Percentiles rank a stretch among this genome's conserved stretches.
phyloP scores from a whole-genome alignment of 2,329 filamentous ascomycete species.

The Nothophaeocryptopus gaeumannii region DNA sequence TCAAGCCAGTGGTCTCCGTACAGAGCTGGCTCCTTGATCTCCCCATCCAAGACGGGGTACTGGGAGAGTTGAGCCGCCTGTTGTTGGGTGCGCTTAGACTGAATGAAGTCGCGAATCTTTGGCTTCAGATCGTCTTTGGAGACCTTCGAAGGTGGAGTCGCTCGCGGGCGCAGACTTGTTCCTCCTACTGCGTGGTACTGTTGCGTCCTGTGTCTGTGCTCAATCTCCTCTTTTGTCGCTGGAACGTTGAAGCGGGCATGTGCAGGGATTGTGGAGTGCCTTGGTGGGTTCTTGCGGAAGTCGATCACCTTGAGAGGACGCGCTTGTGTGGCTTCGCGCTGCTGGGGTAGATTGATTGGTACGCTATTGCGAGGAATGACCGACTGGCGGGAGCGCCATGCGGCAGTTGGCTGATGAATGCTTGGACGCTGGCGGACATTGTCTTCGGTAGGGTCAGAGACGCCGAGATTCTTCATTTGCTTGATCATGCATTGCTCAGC shows the following conservation, averaged over 20 bases:
- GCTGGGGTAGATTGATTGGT: too few relatives aligned
- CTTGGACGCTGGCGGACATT: constrained; percentile 9
- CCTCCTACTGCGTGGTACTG: too few relatives aligned
- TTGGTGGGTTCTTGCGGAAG: too few relatives aligned
- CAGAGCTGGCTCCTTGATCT: constrained; percentile 55
- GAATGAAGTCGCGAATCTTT: constrained; percentile 17
- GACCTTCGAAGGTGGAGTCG: not conserved
- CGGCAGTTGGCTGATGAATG: constrained; percentile 24
- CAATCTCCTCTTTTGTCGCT: too few relatives aligned
- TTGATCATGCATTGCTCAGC: constrained; percentile 4
- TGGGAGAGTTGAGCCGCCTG: constrained; percentile 22
- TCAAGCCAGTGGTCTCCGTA: constrained; percentile 63
- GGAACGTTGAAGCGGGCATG: too few relatives aligned
- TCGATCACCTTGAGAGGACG: too few relatives aligned
- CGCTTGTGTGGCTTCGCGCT: too few relatives aligned
- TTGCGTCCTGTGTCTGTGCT: too few relatives aligned
- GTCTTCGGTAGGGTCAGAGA: not conserved
- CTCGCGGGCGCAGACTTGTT: not conserved
- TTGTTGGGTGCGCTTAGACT: constrained; percentile 15
- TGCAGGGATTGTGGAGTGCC: too few relatives aligned
- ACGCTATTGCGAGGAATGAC: constrained; percentile 10
- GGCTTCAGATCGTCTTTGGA: constrained; percentile 6
- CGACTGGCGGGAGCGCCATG: constrained; percentile 23
- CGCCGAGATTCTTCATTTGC: constrained; percentile 1
- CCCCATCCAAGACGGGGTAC: constrained; percentile 55